Conservation (phyloP, 192 early-diverging fungal genomes). For the Helicostylum pulchrum region DNA sequence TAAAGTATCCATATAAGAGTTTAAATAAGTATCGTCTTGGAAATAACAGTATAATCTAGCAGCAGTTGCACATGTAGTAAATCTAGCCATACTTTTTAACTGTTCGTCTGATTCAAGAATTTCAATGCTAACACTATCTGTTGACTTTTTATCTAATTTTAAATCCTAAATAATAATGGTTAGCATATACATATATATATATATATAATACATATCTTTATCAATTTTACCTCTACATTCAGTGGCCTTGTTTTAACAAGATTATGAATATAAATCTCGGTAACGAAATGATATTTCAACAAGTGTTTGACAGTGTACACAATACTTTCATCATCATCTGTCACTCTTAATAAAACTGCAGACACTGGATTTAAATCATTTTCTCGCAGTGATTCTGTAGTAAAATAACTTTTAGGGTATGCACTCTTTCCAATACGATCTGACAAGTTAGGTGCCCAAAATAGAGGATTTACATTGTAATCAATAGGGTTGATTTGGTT, state of each 20-base stretch:
- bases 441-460: background rate
- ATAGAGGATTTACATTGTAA: constrained; percentile 2
- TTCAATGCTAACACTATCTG: constrained; percentile 10
- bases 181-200: background rate
- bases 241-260: constrained; percentile 33
- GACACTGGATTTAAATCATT: constrained; percentile 38
- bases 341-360: constrained; percentile 43
- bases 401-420: constrained; percentile 6
- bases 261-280: constrained; percentile 54
- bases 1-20: constrained; percentile 50
- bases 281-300: constrained; percentile 51
- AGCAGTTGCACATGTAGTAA: constrained; percentile 50
- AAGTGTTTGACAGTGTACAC: constrained; percentile 43
- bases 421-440: background rate
- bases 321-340: constrained; percentile 26
- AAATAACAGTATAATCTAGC: constrained; percentile 54
- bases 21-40: constrained; percentile 52
- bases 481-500: background rate
- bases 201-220: background rate
- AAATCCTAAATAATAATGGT: constrained; percentile 28
- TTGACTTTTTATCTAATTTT: constrained; percentile 18
- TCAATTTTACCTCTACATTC: background rate
- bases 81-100: constrained; percentile 51
- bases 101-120: constrained; percentile 48
- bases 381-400: constrained; percentile 9